These are phyloP conservation scores for Cryphonectria japonica DNA, from an alignment of 2,329 filamentous ascomycete species.

Conservation along the genomic window DNA sequence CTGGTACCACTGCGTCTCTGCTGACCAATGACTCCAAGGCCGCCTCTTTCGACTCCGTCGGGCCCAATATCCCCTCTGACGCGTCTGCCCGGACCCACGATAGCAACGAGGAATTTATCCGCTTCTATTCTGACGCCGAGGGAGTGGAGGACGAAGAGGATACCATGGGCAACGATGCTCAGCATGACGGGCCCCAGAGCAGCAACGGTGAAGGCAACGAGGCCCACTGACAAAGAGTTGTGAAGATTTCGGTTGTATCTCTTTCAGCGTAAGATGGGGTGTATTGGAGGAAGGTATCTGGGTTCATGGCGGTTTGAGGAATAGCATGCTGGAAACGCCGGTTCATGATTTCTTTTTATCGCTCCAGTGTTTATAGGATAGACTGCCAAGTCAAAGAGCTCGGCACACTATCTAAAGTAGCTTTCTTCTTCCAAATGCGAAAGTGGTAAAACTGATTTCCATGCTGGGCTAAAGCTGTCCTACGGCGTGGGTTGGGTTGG, in stretches of 20 bases:
- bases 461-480: neutral
- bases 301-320: neutral
- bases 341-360: neutral
- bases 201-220: neutral
- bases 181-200: neutral
- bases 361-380: neutral
- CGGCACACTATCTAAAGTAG: neutral
- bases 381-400: neutral
- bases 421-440: no score
- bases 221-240: neutral
- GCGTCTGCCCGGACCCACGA: slow-evolving; percentile 8
- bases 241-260: neutral
- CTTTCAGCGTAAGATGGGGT: slow-evolving; percentile 13
- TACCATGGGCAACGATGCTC: neutral
- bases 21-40: slow-evolving; percentile 9
- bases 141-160: neutral
- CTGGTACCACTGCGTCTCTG: neutral
- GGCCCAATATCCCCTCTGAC: slow-evolving; percentile 15
- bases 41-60: neutral
- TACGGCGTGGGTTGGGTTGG: neutral
- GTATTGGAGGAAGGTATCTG: slow-evolving; percentile 16
- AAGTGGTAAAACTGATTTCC: neutral
- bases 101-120: slow-evolving; percentile 25
- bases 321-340: neutral
- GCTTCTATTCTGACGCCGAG: slow-evolving; percentile 15